A percentile compares a stretch with the other conserved stretches of the same genome.
Conservation (phyloP, 345 rosid species). For the Tarenaya hassleriana region DNA sequence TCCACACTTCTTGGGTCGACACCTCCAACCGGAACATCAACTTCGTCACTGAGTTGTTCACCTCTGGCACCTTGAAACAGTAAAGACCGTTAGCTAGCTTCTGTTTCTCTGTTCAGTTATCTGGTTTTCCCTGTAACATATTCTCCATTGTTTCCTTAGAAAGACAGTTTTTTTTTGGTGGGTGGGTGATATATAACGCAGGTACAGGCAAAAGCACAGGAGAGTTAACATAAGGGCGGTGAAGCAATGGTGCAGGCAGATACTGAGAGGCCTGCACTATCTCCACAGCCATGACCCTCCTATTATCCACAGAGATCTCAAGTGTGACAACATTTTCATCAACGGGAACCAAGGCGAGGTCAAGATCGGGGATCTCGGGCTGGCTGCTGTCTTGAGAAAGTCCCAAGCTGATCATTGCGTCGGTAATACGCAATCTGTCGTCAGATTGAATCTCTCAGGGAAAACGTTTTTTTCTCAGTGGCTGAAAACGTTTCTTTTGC, state of each 20-base stretch:
- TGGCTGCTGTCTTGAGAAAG: constrained; percentile 79
- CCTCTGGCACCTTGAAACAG: constrained; percentile 93
- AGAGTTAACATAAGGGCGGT: constrained; percentile 84
- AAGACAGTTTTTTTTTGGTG: no score
- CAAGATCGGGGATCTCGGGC: constrained; percentile 96
- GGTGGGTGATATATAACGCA: no score
- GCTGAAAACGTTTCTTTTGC: neutral
- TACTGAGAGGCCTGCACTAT: constrained; percentile 72
- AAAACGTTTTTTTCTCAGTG: neutral
- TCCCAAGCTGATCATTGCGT: constrained; percentile 92
- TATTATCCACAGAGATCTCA: constrained; percentile 92
- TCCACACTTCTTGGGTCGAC: constrained; percentile 92
- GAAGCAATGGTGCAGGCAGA: constrained; percentile 94
- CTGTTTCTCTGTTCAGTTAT: no score
- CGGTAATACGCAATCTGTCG: constrained; percentile 46
- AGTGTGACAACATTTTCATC: constrained; percentile 88
- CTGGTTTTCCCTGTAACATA: no score
- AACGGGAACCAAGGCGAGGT: constrained; percentile 98
- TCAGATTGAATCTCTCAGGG: no score
- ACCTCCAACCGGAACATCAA: constrained; percentile 72
- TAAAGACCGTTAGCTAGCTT: constrained; percentile 24
- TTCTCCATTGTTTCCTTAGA: neutral
- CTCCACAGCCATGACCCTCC: constrained; percentile 89
- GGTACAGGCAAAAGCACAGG: constrained; percentile 78
- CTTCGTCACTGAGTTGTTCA: constrained; percentile 93